Base-by-base conservation (phyloP, 768 basidiomycete genomes). In the Hypsizygus marmoreus region DNA sequence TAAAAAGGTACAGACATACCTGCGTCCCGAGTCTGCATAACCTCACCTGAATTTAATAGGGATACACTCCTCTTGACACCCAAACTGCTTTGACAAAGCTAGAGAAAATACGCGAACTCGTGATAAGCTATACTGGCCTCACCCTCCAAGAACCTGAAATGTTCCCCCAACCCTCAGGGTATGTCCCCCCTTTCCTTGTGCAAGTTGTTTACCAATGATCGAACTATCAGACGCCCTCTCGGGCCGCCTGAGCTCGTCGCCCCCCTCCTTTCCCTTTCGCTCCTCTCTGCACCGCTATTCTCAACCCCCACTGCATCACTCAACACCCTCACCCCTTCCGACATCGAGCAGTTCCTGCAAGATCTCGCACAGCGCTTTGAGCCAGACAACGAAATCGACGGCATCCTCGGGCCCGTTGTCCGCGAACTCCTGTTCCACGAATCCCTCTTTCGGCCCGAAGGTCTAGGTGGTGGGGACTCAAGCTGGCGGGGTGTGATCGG, bases 131-230 rank as follows among this genome's bases (percentile, higher is more conserved):
- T 68, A 81, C 86, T 9, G 95, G 94, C 4, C 75, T 97, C 37
- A 88, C 80, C 17, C 71, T 99, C 8, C 92, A 95, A 67, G 94
- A 95, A 49, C 90, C 95, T 1, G 84, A 84, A 29, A 95, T 97
- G 87, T 98, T 99, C 55, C 89, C 92, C 37, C 91, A 97, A 55
- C 95, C 94, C 8, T 44, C 66, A 42, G 78, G 81, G 93, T 90
- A 64, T 48, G 79, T 46, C 24, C 14, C 14, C 5, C 16, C 5
- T 28, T 33, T 30, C 30, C 24, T 20, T 34, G 40, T 23, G 19
- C 31, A 7, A 22, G 35, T 38, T 40, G 33, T 9, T 24, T 36
- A 22, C 19, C 35, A 26, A 14, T 33, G 22, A 50, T 19, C 19
- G 9, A n/a, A 4, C 28, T 8, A 17, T 22, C 45, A 91, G 89